phyloP scores from a whole-genome alignment of 2,329 filamentous ascomycete species.

The Fusarium sp. region DNA sequence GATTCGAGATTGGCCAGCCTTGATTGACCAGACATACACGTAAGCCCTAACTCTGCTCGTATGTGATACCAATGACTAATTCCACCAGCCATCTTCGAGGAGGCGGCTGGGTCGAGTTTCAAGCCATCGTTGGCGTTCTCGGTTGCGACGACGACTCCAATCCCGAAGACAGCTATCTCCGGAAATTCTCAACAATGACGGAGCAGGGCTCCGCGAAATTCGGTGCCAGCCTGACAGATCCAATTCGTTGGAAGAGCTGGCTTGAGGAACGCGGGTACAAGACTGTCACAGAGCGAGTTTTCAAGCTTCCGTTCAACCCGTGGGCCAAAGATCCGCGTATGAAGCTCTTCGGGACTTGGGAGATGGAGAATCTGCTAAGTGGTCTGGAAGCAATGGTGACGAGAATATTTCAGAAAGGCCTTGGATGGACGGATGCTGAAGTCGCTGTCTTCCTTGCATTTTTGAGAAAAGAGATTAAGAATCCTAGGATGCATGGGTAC shows the following conservation, averaged over 20 bases:
- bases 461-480: conserved; percentile 34
- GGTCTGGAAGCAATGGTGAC: conserved; percentile 43
- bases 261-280: conserved; percentile 60
- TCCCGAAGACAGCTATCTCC: conserved; percentile 32
- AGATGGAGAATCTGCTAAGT: conserved; percentile 36
- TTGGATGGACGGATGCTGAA: conserved; percentile 34
- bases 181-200: conserved; percentile 41
- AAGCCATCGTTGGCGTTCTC: conserved; percentile 36
- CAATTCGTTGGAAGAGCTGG: conserved; percentile 42
- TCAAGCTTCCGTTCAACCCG: conserved; percentile 56
- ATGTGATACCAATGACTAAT: background rate
- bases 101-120: conserved; percentile 34
- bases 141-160: conserved; percentile 36
- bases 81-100: conserved; percentile 13
- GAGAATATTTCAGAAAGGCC: conserved; percentile 44
- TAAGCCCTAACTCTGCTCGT: background rate
- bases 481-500: conserved; percentile 33
- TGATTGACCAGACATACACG: conserved; percentile 48
- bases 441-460: conserved; percentile 33
- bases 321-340: conserved; percentile 60
- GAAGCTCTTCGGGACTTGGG: conserved; percentile 55
- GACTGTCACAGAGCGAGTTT: conserved; percentile 56
- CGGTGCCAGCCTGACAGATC: conserved; percentile 42
- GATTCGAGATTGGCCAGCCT: conserved; percentile 42
- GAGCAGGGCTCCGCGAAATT: conserved; percentile 40